A percentile compares a stretch with the other conserved stretches of the same genome.
Evolutionary conservation across 2,329 filamentous ascomycete genomes (phyloP).

Genomic region (Septoria petroselini): DNA sequence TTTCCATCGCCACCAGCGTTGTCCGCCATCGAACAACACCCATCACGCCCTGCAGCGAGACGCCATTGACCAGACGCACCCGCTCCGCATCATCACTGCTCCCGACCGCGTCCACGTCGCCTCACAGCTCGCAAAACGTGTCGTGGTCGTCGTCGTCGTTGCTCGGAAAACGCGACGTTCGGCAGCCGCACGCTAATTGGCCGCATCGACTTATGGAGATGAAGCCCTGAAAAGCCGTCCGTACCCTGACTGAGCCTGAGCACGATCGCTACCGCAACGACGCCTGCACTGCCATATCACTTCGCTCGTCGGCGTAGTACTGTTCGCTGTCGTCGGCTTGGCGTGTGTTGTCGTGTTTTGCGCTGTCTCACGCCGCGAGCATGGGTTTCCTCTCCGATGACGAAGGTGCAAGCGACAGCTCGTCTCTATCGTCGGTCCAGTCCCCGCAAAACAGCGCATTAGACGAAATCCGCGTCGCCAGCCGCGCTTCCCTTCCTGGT

Average conservation of each 20-base stretch:
- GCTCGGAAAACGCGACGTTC: slow-evolving; percentile 12
- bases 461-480: slow-evolving; percentile 12
- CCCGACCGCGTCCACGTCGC: not conserved
- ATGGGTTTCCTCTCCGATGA: not conserved
- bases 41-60: slow-evolving; percentile 1
- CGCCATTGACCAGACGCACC: not conserved
- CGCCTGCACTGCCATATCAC: slow-evolving; percentile 1
- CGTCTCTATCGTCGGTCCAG: slow-evolving; percentile 12
- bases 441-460: slow-evolving; percentile 11
- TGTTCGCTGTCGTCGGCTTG: slow-evolving; percentile 8
- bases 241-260: slow-evolving; percentile 3
- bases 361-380: not conserved
- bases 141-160: slow-evolving; percentile 13
- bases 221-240: slow-evolving; percentile 8
- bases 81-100: not conserved
- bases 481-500: slow-evolving; percentile 8
- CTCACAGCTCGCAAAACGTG: not conserved
- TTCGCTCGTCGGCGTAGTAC: not conserved
- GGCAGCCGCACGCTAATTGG: slow-evolving; percentile 13
- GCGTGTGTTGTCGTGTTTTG: slow-evolving; percentile 2
- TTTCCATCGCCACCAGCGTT: slow-evolving; percentile 12
- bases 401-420: slow-evolving; percentile 12
- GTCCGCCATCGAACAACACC: slow-evolving; percentile 1
- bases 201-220: slow-evolving; percentile 8
- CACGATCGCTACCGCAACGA: not conserved